A percentile compares a stretch with the other conserved stretches of the same genome.
Evolutionary conservation across 169 alveolate species (phyloP).

Genomic region (Plasmodium fragile): DNA sequence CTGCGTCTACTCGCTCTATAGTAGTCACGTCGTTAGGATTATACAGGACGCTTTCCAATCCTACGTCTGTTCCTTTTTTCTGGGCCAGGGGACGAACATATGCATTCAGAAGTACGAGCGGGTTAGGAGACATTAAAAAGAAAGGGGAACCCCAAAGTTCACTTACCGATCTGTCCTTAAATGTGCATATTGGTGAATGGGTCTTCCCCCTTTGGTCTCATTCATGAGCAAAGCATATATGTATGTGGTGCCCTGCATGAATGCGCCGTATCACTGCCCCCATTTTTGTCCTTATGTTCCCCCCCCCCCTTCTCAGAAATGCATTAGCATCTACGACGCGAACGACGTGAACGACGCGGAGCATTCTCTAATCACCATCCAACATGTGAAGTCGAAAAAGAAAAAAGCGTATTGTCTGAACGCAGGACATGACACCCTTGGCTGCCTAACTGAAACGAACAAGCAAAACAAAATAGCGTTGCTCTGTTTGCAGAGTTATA

Average conservation of each 20-base stretch:
- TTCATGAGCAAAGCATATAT: neutral
- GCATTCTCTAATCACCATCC: constrained; percentile 2
- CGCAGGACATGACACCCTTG: constrained; percentile 9
- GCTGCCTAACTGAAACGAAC: constrained; percentile 24
- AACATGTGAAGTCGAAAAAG: constrained; percentile 24
- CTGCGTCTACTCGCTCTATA: constrained; percentile 26
- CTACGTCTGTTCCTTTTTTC: constrained; percentile 13
- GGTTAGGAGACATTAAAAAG: neutral
- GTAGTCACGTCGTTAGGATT: neutral
- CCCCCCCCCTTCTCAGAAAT: constrained; percentile 19
- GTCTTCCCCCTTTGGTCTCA: too few species aligned
- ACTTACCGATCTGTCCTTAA: neutral
- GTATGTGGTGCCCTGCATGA: neutral
- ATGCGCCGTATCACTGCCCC: neutral
- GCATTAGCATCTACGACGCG: constrained; percentile 22
- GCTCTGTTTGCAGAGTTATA: constrained; percentile 27
- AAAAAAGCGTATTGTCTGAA: constrained; percentile 23
- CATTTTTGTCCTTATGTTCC: neutral
- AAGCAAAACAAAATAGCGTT: constrained; percentile 1
- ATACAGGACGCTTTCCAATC: constrained; percentile 26
- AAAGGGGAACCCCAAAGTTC: neutral
- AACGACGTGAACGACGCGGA: constrained; percentile 22
- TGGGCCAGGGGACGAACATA: constrained; percentile 3
- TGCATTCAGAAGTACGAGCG: constrained; percentile 31
- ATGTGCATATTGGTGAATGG: neutral